Conservation (phyloP, 2,329 filamentous ascomycete species). For the Diaporthe amygdali region DNA sequence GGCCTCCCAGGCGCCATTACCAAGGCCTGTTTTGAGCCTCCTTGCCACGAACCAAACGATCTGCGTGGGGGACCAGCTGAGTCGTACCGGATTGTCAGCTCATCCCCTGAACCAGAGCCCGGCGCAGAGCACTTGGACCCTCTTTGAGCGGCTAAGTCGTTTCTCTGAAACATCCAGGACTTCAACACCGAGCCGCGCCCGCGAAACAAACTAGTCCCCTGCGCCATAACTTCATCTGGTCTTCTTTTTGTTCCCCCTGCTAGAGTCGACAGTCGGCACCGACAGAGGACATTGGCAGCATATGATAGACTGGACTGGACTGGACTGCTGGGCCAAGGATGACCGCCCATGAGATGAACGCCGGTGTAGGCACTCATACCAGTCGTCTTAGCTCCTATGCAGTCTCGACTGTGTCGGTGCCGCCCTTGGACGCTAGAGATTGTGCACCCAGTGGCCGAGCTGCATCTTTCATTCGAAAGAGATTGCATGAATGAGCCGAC, state of each 20-base stretch:
- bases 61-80: background rate
- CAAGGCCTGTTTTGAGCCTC: background rate
- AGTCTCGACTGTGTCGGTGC: too few relatives aligned
- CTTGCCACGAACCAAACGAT: background rate
- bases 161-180: conserved; percentile 5
- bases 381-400: background rate
- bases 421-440: background rate
- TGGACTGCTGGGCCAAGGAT: background rate
- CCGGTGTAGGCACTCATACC: background rate
- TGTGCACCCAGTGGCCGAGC: background rate
- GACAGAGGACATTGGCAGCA: background rate
- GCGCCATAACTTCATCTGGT: background rate
- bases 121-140: background rate
- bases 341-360: background rate
- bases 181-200: background rate
- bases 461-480: background rate
- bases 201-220: background rate
- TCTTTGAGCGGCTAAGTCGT: background rate
- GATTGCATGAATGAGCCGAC: background rate
- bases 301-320: background rate
- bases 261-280: background rate
- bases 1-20: background rate
- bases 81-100: background rate
- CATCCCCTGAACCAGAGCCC: background rate
- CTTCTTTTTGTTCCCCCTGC: background rate